Base-by-base conservation (phyloP, 2,329 filamentous ascomycete species). In the Aspergillus bombycis region DNA sequence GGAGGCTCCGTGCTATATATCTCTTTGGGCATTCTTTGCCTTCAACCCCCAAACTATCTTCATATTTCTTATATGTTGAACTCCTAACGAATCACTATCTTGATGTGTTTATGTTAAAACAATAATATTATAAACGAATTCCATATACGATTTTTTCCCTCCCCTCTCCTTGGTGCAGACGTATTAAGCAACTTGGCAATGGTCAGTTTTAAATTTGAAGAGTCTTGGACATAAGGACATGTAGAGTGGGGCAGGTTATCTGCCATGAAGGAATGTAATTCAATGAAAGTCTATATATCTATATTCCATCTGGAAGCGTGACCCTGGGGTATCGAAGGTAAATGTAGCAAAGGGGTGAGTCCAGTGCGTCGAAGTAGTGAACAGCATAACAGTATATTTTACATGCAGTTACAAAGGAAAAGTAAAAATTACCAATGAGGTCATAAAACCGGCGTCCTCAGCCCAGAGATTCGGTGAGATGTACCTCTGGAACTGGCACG, bases 401-500 rank as follows among this genome's bases (percentile, higher is more conserved):
- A 52, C 28, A 21, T 32, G 28, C 28, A n/a, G 16, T 52, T 5
- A 10, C 28, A n/a, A 52, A n/a, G 19, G 48, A 11, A 23, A n/a
- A 16, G 19, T 30, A 2, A 30, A 34, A 52, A n/a, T 7, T 19
- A 52, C 10, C 10, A 52, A 34, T 21, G 19, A 32, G 48, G 28
- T 21, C 30, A 52, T 32, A 32, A 10, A 32, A 6, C 19, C 19
- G 11, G 28, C 11, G 19, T 21, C 10, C 43, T 74, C 58, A 77
- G 50, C 75, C 75, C 14, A 77, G 62, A 9, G 73, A 70, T 63
- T 77, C 75, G 23, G 71, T 71, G 10, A 77, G 64, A 58, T 74
- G 68, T 9, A 64, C 60, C 23, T 69, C 69, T 1, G 70, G 57
- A 8, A 68, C 55, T 16, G 70, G 58, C 26, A 58, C 16, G 32